phyloP scores from a whole-genome alignment of 2,329 filamentous ascomycete species.

The Fusarium kyushuense region DNA sequence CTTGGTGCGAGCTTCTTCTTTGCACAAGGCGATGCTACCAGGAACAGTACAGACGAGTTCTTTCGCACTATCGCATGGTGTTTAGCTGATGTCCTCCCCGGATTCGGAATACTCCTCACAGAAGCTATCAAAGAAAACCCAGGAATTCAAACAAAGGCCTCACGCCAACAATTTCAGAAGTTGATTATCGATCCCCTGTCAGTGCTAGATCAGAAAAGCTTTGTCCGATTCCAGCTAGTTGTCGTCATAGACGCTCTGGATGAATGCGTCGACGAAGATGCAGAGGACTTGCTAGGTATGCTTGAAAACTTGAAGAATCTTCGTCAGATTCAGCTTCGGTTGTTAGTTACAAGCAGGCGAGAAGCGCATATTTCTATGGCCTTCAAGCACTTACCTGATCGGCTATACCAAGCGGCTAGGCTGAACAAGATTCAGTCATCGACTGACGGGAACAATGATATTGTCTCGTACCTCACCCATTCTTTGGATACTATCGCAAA shows the following conservation, averaged over 20 bases:
- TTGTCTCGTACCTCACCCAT: slow-evolving; percentile 5
- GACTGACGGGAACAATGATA: slow-evolving; percentile 1
- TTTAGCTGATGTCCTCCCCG: not conserved
- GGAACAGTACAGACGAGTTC: not conserved
- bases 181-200: slow-evolving; percentile 7
- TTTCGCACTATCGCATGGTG: slow-evolving; percentile 13
- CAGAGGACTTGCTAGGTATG: not conserved
- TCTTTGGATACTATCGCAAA: not conserved
- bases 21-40: slow-evolving; percentile 9
- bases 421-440: slow-evolving; percentile 5
- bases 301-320: not conserved
- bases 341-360: slow-evolving; percentile 17
- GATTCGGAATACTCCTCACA: not conserved
- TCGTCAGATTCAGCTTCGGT: slow-evolving; percentile 11
- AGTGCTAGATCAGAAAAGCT: not conserved
- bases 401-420: not conserved
- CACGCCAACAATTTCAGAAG: slow-evolving; percentile 2
- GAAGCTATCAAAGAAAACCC: slow-evolving; percentile 1
- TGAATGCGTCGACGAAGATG: slow-evolving; percentile 10
- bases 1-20: slow-evolving; percentile 28
- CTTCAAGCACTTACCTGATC: not conserved
- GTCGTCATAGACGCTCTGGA: slow-evolving; percentile 24
- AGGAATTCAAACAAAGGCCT: not conserved
- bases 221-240: not conserved
- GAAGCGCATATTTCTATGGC: slow-evolving; percentile 2